A percentile compares a stretch with the other conserved stretches of the same genome.
These are phyloP conservation scores for Sanguinoderma infundibulare DNA, from an alignment of 1,284 basidiomycete genomes.

Conservation along the genomic window DNA sequence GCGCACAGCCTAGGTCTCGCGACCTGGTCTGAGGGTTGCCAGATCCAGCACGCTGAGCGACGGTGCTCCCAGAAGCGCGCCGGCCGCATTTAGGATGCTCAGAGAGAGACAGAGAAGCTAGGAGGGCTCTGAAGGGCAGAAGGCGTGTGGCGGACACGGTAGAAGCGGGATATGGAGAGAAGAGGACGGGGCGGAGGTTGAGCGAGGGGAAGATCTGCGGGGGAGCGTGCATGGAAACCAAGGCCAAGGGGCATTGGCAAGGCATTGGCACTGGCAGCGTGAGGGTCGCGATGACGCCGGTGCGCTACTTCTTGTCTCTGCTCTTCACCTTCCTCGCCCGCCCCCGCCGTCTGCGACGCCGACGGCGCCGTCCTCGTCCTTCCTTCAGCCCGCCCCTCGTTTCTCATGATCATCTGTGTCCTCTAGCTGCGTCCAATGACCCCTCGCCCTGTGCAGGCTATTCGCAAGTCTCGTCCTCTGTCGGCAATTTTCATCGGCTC, in stretches of 20 bases:
- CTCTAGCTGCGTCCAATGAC: slow-evolving; percentile 36
- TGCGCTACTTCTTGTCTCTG: slow-evolving; percentile 26
- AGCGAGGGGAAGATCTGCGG: slow-evolving; percentile 16
- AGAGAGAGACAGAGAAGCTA: not conserved
- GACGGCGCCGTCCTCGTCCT: slow-evolving; percentile 28
- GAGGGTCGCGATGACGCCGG: slow-evolving; percentile 19
- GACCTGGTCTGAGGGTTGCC: slow-evolving; percentile 3
- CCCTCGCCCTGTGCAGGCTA: slow-evolving; percentile 34
- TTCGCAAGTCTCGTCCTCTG: slow-evolving; percentile 43
- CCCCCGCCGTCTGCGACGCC: slow-evolving; percentile 30
- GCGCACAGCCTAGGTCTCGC: not conserved
- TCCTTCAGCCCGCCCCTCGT: slow-evolving; percentile 28
- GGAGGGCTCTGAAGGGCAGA: not conserved
- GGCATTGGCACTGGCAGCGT: too few species aligned
- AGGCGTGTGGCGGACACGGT: not conserved
- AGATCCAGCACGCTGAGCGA: slow-evolving; percentile 1
- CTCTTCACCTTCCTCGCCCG: slow-evolving; percentile 26
- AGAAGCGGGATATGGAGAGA: not conserved
- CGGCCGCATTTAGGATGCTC: not conserved
- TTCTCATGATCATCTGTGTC: slow-evolving; percentile 34
- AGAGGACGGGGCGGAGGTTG: slow-evolving; percentile 1
- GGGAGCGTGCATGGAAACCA: slow-evolving; percentile 26
- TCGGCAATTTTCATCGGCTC: slow-evolving; percentile 53
- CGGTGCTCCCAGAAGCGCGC: not conserved
- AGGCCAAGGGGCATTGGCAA: too few species aligned